Conservation (phyloP, 2,329 filamentous ascomycete species). For the Ceratocystis alfenasii region DNA sequence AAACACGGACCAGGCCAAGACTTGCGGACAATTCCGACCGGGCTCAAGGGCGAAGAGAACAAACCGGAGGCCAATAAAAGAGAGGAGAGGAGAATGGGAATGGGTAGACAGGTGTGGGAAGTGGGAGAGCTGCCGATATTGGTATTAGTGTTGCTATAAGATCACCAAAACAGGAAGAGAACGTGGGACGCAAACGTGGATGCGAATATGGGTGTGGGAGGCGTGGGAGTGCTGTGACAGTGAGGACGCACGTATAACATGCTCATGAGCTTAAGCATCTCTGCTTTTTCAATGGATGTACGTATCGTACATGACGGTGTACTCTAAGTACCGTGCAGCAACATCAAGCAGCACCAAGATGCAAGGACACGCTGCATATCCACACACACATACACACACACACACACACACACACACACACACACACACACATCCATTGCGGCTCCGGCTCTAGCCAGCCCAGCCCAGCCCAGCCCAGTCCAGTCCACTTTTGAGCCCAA, state of each 20-base stretch:
- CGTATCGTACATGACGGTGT: neutral
- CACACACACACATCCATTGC: neutral
- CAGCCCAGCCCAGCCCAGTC: neutral
- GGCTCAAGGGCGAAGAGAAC: neutral
- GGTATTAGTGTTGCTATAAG: neutral
- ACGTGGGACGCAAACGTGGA: neutral
- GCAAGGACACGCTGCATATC: neutral
- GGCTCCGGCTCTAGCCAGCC: neutral
- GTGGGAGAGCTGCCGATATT: no score
- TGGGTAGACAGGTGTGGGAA: neutral
- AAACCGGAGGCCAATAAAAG: conserved; percentile 3
- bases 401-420: neutral
- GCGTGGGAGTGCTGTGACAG: neutral
- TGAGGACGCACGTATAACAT: neutral
- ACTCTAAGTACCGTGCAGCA: neutral
- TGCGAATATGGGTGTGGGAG: neutral
- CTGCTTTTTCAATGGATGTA: neutral
- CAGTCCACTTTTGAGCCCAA: no score
- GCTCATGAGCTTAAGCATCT: neutral
- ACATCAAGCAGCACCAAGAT: neutral
- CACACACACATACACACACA: neutral
- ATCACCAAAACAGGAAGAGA: neutral
- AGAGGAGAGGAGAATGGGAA: neutral
- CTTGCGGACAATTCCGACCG: conserved; percentile 2
- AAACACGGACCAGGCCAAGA: conserved; percentile 9